A percentile compares a stretch with the other conserved stretches of the same genome.
phyloP scores from a whole-genome alignment of 2,329 filamentous ascomycete genomes.

The Chlorencoelia australis region DNA sequence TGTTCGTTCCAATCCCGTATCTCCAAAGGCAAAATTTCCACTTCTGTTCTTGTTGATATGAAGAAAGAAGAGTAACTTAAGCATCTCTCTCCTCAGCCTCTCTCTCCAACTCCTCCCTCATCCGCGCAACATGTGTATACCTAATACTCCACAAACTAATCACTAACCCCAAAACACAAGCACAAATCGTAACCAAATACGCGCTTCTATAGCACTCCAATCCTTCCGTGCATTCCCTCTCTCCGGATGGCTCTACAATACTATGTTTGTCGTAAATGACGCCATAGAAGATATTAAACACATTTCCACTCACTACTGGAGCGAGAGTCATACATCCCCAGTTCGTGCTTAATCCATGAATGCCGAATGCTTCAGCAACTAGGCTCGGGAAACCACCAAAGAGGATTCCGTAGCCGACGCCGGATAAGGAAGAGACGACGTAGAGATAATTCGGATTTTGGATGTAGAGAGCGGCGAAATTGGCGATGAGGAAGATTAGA shows the following conservation, averaged over 20 bases:
- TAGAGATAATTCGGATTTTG: conserved; percentile 68
- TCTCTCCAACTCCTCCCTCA: conserved; percentile 16
- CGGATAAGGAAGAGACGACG: conserved; percentile 72
- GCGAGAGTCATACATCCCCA: conserved; percentile 94
- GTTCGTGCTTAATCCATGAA: conserved; percentile 81
- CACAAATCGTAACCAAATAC: conserved; percentile 67
- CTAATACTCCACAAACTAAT: conserved; percentile 62
- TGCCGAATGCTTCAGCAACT: conserved; percentile 81
- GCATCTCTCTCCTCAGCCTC: conserved; percentile 11
- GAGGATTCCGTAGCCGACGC: conserved; percentile 82
- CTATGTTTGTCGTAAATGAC: conserved; percentile 74
- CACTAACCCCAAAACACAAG: conserved; percentile 57
- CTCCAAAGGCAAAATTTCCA: no score
- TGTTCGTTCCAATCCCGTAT: no score
- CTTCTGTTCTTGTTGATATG: no score
- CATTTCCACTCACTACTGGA: conserved; percentile 76
- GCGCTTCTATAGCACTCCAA: conserved; percentile 71
- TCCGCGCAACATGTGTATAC: conserved; percentile 17
- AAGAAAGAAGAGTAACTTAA: no score
- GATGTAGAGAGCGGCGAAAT: conserved; percentile 66
- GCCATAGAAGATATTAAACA: conserved; percentile 91
- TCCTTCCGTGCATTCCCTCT: conserved; percentile 67
- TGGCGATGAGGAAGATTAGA: conserved; percentile 67
- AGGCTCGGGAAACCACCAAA: conserved; percentile 92
- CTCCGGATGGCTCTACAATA: conserved; percentile 54